phyloP scores from a whole-genome alignment of 306 rosid genomes.

The Arachis hypogaea region DNA sequence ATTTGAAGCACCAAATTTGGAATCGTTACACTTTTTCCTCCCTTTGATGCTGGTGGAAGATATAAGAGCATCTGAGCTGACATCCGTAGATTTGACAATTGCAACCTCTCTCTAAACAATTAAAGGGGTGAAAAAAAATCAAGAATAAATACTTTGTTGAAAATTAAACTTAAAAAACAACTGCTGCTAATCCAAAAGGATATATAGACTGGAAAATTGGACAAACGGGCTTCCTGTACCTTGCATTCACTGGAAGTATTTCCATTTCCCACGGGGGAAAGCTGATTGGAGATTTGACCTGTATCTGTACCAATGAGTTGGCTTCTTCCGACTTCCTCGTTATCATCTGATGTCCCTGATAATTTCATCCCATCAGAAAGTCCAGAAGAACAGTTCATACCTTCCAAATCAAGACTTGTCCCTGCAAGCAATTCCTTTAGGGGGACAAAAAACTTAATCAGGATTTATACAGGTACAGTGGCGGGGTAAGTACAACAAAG shows the following conservation, averaged over 20 bases:
- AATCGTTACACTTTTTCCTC: slow-evolving; percentile 38
- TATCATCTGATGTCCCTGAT: slow-evolving; percentile 40
- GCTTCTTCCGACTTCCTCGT: slow-evolving; percentile 44
- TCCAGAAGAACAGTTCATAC: slow-evolving; percentile 34
- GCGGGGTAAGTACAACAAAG: slow-evolving; percentile 28
- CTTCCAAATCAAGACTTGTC: slow-evolving; percentile 40
- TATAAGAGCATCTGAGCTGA: slow-evolving; percentile 39
- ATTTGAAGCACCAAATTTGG: slow-evolving; percentile 31
- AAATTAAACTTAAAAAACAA: slow-evolving; percentile 19
- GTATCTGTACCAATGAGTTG: slow-evolving; percentile 34
- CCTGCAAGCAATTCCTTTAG: slow-evolving; percentile 42
- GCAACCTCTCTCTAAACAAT: slow-evolving; percentile 55
- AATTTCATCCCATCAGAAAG: slow-evolving; percentile 35
- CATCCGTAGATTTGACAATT: slow-evolving; percentile 40
- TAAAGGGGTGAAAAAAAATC: slow-evolving; percentile 11
- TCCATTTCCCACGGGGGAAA: slow-evolving; percentile 39
- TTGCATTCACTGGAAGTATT: slow-evolving; percentile 40
- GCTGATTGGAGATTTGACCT: slow-evolving; percentile 39
- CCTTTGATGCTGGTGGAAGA: slow-evolving; percentile 43
- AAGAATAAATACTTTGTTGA: slow-evolving; percentile 30
- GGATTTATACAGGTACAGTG: slow-evolving; percentile 18
- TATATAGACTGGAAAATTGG: slow-evolving; percentile 20
- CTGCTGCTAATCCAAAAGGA: slow-evolving; percentile 6
- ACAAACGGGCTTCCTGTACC: slow-evolving; percentile 46
- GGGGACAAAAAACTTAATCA: slow-evolving; percentile 18